Conservation (phyloP, 1,284 basidiomycete genomes). For the Moesziomyces parantarcticus region DNA sequence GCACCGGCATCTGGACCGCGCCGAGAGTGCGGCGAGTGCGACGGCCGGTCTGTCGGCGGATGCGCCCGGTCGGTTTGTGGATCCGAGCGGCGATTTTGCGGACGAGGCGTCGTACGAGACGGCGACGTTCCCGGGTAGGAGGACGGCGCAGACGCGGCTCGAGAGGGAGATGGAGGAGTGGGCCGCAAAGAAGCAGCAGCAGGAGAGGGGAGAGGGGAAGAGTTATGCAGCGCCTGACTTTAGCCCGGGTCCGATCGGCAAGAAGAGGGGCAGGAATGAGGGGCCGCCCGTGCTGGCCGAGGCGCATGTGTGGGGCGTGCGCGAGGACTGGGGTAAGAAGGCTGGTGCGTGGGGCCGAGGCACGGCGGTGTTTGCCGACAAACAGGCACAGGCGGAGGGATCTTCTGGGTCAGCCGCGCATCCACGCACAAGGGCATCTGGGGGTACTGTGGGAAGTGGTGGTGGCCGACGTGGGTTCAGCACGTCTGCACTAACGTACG, state of each 20-base stretch:
- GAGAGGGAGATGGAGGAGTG: constrained; percentile 24
- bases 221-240: constrained; percentile 22
- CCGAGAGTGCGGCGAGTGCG: constrained; percentile 13
- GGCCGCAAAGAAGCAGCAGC: not conserved
- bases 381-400: not conserved
- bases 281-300: constrained; percentile 52
- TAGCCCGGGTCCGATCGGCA: constrained; percentile 29
- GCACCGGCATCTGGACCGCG: constrained; percentile 13
- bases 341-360: constrained; percentile 71
- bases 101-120: constrained; percentile 49
- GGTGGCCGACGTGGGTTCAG: constrained; percentile 12
- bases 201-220: too few relatives aligned
- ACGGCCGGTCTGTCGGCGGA: constrained; percentile 5
- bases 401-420: not conserved
- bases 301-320: constrained; percentile 65
- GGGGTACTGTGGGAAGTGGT: not conserved
- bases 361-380: constrained; percentile 69
- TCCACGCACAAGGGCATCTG: not conserved
- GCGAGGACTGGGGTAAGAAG: constrained; percentile 72
- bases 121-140: constrained; percentile 26
- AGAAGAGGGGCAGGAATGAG: constrained; percentile 23
- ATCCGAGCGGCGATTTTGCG: constrained; percentile 41
- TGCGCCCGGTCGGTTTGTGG: constrained; percentile 11
- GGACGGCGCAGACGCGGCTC: constrained; percentile 20
- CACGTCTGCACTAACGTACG: not conserved